These are phyloP conservation scores for Phytophthora podocarpi DNA, from an alignment of 352 stramenopile genomes.

Conservation along the genomic window DNA sequence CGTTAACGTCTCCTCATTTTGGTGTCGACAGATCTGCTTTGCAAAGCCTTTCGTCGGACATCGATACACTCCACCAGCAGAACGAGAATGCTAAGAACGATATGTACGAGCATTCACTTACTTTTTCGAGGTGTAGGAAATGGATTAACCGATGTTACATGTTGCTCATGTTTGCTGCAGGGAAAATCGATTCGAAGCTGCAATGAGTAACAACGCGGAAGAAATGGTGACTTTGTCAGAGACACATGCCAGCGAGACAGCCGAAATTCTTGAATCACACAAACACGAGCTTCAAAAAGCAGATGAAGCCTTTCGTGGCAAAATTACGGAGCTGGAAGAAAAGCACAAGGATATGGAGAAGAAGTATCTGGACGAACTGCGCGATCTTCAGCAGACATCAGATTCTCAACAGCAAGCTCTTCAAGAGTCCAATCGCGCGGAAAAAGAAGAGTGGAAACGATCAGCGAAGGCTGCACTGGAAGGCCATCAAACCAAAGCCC, in stretches of 20 bases:
- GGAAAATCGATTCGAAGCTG: slow-evolving; percentile 40
- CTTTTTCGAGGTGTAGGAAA: not conserved
- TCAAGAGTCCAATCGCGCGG: slow-evolving; percentile 19
- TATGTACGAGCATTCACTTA: slow-evolving; percentile 31
- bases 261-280: slow-evolving; percentile 33
- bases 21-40: slow-evolving; percentile 33
- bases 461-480: slow-evolving; percentile 32
- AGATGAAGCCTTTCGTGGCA: slow-evolving; percentile 30
- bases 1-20: not conserved
- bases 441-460: slow-evolving; percentile 22
- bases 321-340: slow-evolving; percentile 37
- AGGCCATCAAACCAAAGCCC: slow-evolving; percentile 23
- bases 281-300: slow-evolving; percentile 26
- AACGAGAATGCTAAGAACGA: slow-evolving; percentile 41
- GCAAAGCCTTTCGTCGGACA: slow-evolving; percentile 45
- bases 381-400: slow-evolving; percentile 38
- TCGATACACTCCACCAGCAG: slow-evolving; percentile 47
- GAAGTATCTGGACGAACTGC: slow-evolving; percentile 40
- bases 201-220: slow-evolving; percentile 47
- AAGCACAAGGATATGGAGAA: slow-evolving; percentile 37
- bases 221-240: slow-evolving; percentile 51
- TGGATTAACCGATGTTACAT: not conserved
- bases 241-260: slow-evolving; percentile 39
- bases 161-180: slow-evolving; percentile 19
- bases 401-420: slow-evolving; percentile 28